Conservation (phyloP, 306 rosid genomes). For the Trifolium dubium region DNA sequence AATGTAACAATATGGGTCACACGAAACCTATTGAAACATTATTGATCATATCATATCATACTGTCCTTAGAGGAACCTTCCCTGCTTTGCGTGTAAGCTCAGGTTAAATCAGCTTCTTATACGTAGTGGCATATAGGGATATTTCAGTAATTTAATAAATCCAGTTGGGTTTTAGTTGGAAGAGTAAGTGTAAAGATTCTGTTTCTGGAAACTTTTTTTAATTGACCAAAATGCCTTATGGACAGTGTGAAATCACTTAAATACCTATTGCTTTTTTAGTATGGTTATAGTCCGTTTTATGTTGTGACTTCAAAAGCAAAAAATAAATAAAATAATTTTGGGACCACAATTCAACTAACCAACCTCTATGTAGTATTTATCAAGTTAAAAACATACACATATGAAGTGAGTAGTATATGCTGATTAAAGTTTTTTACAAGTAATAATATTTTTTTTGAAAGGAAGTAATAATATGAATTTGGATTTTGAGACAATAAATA, state of each 20-base stretch:
- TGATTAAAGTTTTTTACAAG: constrained; percentile 1
- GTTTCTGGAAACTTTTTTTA: constrained; percentile 43
- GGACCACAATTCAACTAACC: constrained; percentile 49
- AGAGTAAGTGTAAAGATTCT: constrained; percentile 42
- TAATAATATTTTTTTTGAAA: too few species aligned
- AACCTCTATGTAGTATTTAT: constrained; percentile 41
- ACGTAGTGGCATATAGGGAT: constrained; percentile 35
- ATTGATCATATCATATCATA: not conserved
- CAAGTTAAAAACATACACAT: not conserved
- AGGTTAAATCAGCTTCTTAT: constrained; percentile 1
- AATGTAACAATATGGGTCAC: constrained; percentile 45
- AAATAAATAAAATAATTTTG: not conserved
- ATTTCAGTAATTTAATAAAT: not conserved
- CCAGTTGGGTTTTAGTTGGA: constrained; percentile 2
- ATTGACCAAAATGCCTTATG: constrained; percentile 53
- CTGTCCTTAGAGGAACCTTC: constrained; percentile 42
- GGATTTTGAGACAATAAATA: too few species aligned
- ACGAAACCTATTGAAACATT: constrained; percentile 41
- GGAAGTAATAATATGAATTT: not conserved
- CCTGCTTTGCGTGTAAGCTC: constrained; percentile 56
- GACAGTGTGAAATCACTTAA: constrained; percentile 41
- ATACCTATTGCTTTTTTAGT: constrained; percentile 36
- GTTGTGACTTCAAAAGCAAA: constrained; percentile 16
- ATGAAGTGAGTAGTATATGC: constrained; percentile 9
- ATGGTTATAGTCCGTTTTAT: constrained; percentile 33